phyloP scores from a whole-genome alignment of 2,329 filamentous ascomycete species.

The Biscogniauxia sp. region DNA sequence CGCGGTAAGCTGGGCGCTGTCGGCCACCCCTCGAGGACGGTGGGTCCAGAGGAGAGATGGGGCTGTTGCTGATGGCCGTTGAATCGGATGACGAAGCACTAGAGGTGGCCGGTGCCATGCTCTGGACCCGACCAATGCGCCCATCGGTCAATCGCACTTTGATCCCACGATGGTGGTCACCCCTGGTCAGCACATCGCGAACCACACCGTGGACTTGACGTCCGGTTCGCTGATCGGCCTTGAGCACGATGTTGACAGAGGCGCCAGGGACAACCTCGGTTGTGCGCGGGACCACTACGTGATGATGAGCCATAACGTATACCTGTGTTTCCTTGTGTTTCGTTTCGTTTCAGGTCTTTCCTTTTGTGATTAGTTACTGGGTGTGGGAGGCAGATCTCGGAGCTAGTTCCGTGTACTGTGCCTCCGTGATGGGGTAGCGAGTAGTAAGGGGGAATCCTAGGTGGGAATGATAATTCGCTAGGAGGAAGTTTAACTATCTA shows the following conservation, averaged over 20 bases:
- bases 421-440: not conserved
- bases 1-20: constrained; percentile 27
- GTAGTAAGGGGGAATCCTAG: not conserved
- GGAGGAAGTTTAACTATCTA: too few relatives aligned
- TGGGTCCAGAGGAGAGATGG: not conserved
- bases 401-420: not conserved
- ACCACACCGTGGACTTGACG: constrained; percentile 67
- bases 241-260: constrained; percentile 69
- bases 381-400: not conserved
- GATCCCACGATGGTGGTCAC: constrained; percentile 74
- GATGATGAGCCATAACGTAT: not conserved
- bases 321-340: not conserved
- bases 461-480: too few relatives aligned
- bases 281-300: constrained; percentile 41
- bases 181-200: constrained; percentile 65
- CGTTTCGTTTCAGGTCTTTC: not conserved
- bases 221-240: constrained; percentile 73
- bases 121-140: constrained; percentile 71
- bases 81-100: constrained; percentile 6
- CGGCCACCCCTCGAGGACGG: constrained; percentile 20
- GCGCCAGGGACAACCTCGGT: constrained; percentile 59
- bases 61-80: constrained; percentile 11
- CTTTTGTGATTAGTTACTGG: not conserved
- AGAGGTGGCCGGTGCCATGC: constrained; percentile 40
- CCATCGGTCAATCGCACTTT: constrained; percentile 73